Evolutionary conservation across 495 filamentous ascomycete species (phyloP).

Genomic region (Aspergillus asperescens): DNA sequence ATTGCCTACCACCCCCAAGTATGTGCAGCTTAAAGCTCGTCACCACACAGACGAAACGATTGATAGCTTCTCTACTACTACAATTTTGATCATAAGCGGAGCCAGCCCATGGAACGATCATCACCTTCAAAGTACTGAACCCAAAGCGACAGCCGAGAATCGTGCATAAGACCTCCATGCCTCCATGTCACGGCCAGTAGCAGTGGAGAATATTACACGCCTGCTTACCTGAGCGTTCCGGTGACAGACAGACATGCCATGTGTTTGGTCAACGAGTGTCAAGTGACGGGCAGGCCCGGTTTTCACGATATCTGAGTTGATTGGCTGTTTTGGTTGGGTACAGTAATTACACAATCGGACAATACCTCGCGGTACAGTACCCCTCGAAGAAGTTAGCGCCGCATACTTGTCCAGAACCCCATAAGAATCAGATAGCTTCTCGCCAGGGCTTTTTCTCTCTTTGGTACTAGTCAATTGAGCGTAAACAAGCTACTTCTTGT

Average conservation of each 20-base stretch:
- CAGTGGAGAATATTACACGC: constrained; percentile 3
- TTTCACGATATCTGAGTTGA: constrained; percentile 21
- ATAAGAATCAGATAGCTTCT: constrained; percentile 1
- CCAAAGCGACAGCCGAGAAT: background rate
- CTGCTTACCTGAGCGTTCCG: constrained; percentile 1
- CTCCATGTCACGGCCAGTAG: background rate
- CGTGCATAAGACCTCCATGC: background rate
- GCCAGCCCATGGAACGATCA: background rate
- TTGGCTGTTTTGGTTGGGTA: constrained; percentile 20
- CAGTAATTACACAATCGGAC: constrained; percentile 12
- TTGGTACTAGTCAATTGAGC: background rate
- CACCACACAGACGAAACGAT: too few species aligned
- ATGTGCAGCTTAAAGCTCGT: too few species aligned
- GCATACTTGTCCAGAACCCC: constrained; percentile 10
- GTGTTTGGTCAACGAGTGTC: constrained; percentile 20
- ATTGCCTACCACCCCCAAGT: too few species aligned
- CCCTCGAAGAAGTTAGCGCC: constrained; percentile 5
- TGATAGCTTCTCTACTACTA: too few species aligned
- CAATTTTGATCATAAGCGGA: too few species aligned
- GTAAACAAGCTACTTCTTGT: constrained; percentile 8
- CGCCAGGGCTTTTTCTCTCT: background rate
- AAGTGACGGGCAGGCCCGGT: constrained; percentile 31
- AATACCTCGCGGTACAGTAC: constrained; percentile 1
- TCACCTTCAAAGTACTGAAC: background rate
- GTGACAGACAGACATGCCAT: constrained; percentile 20